Conservation (phyloP, 305 asterid species). For the Fraxinus albicans region DNA sequence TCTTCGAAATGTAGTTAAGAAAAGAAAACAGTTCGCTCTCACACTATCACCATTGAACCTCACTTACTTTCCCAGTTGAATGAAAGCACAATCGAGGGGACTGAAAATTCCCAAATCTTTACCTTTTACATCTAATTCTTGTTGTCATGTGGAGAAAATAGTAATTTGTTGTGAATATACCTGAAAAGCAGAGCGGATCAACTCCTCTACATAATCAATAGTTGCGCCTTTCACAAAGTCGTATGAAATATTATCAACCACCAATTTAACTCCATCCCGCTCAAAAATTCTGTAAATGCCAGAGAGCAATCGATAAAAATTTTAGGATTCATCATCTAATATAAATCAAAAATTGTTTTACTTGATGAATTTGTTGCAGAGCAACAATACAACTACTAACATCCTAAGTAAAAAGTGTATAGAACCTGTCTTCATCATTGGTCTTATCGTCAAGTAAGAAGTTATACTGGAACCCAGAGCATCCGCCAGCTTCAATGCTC, state of each 20-base stretch:
- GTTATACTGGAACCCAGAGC: slow-evolving; percentile 96
- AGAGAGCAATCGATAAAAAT: slow-evolving; percentile 14
- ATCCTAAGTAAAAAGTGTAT: slow-evolving; percentile 9
- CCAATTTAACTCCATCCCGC: slow-evolving; percentile 86
- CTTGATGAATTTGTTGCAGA: background rate
- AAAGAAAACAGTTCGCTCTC: background rate
- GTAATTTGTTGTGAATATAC: slow-evolving; percentile 36
- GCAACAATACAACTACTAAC: background rate
- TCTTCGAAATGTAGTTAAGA: slow-evolving; percentile 3
- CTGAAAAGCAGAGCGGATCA: slow-evolving; percentile 96
- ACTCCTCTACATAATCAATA: slow-evolving; percentile 91
- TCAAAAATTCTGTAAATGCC: slow-evolving; percentile 68
- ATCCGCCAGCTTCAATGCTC: slow-evolving; percentile 96
- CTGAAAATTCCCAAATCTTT: background rate
- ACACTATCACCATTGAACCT: background rate
- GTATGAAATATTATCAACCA: slow-evolving; percentile 79
- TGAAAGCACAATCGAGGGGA: slow-evolving; percentile 12
- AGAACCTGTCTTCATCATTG: slow-evolving; percentile 79
- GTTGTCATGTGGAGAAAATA: slow-evolving; percentile 4
- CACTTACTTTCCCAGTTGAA: slow-evolving; percentile 9
- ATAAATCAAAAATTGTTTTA: background rate
- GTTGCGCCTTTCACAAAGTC: slow-evolving; percentile 94
- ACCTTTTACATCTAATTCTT: slow-evolving; percentile 3
- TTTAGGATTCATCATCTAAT: slow-evolving; percentile 2
- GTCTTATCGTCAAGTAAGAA: slow-evolving; percentile 77